Base-by-base conservation (phyloP, 2,329 filamentous ascomycete genomes). In the Pestalotiopsis sp. region DNA sequence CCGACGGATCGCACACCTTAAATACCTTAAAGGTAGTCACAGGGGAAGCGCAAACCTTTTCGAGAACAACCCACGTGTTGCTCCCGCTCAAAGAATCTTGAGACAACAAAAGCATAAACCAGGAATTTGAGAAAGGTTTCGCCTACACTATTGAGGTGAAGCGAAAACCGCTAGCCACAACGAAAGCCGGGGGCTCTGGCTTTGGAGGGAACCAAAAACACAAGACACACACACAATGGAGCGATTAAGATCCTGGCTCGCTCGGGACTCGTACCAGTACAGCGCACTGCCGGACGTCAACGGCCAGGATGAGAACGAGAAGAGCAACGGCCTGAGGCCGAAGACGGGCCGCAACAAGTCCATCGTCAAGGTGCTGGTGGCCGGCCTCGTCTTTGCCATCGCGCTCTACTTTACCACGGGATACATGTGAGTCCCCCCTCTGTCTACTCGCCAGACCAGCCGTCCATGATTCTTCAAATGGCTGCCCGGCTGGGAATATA, bases 241-340 rank as follows among this genome's bases (percentile, higher is more conserved):
- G 13, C 27, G 31, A 6, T 38, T 64, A 17, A 69, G 41, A 27
- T 20, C 56, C 14, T 66, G 67, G 61, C 14, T 39, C 36, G 25
- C 58, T 9, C 66, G 36, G 14, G 41, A 36, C 58, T 68, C 67
- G 25, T 60, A 70, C 39, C 63, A 67, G 60, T 70, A 70, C 60
- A 70, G 67, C 41, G 67, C 68, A 9, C 67, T 70, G 4, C 69
- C 69, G 5, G 64, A 63, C 17, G 12, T 56, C 39, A 45, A 25
- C 49, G 58, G 39, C 13, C 39, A 39, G 17, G 23, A 63, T 66
- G 59, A 6, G 31, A 20, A 27, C 4, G 39, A 38, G n/a, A 58
- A 52, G 45, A 45, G 25, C 41, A n/a, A 12, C n/a, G n/a, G 13
- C 17, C 25, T 39, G 12, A n/a, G 25, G 9, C 23, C 13, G 14